Evolutionary conservation across 495 filamentous ascomycete genomes (phyloP).

Genomic region (Talaromyces trachyspermus): DNA sequence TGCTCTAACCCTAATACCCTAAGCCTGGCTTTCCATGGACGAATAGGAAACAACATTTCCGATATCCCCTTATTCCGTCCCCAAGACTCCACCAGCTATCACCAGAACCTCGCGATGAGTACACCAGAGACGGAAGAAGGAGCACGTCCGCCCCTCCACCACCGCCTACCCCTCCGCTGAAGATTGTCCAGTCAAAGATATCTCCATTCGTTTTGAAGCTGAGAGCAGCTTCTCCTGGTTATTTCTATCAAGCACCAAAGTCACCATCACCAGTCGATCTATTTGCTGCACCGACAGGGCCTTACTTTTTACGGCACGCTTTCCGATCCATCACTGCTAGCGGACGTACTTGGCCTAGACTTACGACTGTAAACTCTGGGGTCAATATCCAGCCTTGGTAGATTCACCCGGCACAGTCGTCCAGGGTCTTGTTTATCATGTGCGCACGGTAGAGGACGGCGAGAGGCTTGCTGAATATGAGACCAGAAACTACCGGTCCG

Average conservation of each 20-base stretch:
- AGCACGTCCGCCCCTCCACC: too few relatives aligned
- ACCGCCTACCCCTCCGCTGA: too few relatives aligned
- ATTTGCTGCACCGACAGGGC: conserved; percentile 12
- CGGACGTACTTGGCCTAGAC: conserved; percentile 14
- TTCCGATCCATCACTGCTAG: conserved; percentile 14
- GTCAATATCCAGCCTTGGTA: conserved; percentile 23
- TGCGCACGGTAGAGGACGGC: conserved; percentile 13
- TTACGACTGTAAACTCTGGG: conserved; percentile 19
- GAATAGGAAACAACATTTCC: too few relatives aligned
- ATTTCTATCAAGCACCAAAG: conserved; percentile 12
- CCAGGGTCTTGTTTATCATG: conserved; percentile 21
- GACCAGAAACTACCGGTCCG: conserved; percentile 16
- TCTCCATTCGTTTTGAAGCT: conserved; percentile 13
- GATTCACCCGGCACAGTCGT: conserved; percentile 12
- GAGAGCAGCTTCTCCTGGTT: conserved; percentile 8
- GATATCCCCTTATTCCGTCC: too few relatives aligned
- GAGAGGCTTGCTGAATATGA: conserved; percentile 24
- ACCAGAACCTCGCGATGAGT: too few relatives aligned
- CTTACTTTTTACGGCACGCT: conserved; percentile 32
- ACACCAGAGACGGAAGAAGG: too few relatives aligned
- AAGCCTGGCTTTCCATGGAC: too few relatives aligned
- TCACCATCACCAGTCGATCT: conserved; percentile 5
- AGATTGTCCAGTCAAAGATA: conserved; percentile 8
- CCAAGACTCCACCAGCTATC: too few relatives aligned
- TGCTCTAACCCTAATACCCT: too few relatives aligned